Evolutionary conservation across 2,329 filamentous ascomycete species (phyloP).

Genomic region (Bipolaris cookei): DNA sequence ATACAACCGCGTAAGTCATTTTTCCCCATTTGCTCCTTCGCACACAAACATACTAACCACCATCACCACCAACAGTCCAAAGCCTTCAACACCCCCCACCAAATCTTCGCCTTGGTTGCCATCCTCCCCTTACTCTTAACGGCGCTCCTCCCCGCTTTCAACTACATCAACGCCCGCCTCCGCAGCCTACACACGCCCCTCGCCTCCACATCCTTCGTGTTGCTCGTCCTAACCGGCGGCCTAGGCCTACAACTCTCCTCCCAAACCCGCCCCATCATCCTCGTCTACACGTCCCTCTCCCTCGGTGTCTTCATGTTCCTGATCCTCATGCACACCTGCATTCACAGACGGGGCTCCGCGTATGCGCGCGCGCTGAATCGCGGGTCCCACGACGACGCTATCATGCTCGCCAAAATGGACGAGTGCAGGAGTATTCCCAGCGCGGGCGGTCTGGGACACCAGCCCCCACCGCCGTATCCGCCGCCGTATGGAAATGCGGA

Average conservation of each 20-base stretch:
- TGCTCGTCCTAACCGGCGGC: slow-evolving; percentile 43
- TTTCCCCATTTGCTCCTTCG: background rate
- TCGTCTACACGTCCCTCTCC: slow-evolving; percentile 38
- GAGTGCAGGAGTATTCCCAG: slow-evolving; percentile 11
- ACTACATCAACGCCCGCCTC: slow-evolving; percentile 48
- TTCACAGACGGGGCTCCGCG: slow-evolving; percentile 36
- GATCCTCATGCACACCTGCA: slow-evolving; percentile 31
- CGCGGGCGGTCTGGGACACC: slow-evolving; percentile 16
- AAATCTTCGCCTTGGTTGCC: slow-evolving; percentile 60
- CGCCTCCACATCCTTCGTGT: slow-evolving; percentile 50
- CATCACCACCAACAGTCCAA: slow-evolving; percentile 42
- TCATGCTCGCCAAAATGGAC: slow-evolving; percentile 31
- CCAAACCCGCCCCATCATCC: slow-evolving; percentile 31
- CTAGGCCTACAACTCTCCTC: slow-evolving; percentile 41
- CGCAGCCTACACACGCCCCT: slow-evolving; percentile 47
- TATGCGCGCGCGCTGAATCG: slow-evolving; percentile 28
- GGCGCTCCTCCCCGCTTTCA: slow-evolving; percentile 31
- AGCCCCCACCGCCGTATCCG: slow-evolving; percentile 11
- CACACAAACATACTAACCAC: background rate
- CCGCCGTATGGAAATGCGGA: background rate
- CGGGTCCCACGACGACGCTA: slow-evolving; percentile 21
- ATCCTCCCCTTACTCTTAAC: slow-evolving; percentile 39
- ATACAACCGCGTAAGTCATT: slow-evolving; percentile 50
- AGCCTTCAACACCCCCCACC: slow-evolving; percentile 54
- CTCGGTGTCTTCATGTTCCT: slow-evolving; percentile 33